Evolutionary conservation across 495 filamentous ascomycete genomes (phyloP), one percentile per base, ranked within the genome.

Genomic region (Penicillium simplicissimum): DNA sequence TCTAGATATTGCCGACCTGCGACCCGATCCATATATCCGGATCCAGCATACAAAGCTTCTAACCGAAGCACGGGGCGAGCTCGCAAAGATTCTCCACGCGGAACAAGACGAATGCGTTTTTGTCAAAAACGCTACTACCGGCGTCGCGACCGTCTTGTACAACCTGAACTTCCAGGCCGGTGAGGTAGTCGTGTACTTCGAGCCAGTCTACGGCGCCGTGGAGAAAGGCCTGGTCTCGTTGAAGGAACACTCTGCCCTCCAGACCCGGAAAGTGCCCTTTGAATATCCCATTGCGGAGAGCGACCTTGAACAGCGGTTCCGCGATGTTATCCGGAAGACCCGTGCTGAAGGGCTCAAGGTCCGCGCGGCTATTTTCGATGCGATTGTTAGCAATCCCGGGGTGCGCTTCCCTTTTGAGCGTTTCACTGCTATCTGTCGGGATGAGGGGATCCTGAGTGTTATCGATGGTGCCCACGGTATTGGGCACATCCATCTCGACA

Each of bases 401-500:
- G 73, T 95, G 0, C 74, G 89, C 2, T 85, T 96, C 64, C 93
- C 93, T 1, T 96, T 91, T 72, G 89, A 93, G 67, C 62, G 66
- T 0, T 71, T 96, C 0, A 81, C 82, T 2, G 72, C 70, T 0
- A 79, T 85, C 0, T 94, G 92, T 66, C 79, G 78, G n/a, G 80
- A 85, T 55, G 74, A 85, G 21, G 85, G 82, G 0, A 77, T 95
- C 0, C 71, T 86, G 67, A 85, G 81, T 64, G 69, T 88, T 21
- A 75, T 96, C n/a, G 92, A 96, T 67, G 92, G 81, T 3, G 92
- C 92, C 4, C 92, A 96, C 70, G 89, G 90, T 5, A 76, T 96
- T 35, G 93, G 93, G 1, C 87, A 93, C 57, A 82, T 96, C 19
- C 77, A 77, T 2, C 74, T 97, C 15, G 81, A 93, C 64, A 75